phyloP scores from a whole-genome alignment of 2,329 filamentous ascomycete genomes.

The Apiospora aurea region DNA sequence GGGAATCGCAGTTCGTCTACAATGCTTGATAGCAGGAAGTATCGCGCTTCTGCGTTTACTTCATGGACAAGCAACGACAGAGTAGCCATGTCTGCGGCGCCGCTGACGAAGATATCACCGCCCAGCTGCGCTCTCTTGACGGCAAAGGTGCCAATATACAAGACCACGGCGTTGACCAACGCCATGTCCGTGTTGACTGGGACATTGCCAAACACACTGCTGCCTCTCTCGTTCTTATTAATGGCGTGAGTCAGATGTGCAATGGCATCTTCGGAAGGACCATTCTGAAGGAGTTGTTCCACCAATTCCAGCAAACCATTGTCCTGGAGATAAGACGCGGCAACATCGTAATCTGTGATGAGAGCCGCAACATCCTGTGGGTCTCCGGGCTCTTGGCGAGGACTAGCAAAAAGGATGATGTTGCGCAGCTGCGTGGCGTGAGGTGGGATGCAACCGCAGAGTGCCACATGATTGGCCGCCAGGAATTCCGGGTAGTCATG shows the following conservation, averaged over 20 bases:
- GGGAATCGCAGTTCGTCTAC: slow-evolving; percentile 92
- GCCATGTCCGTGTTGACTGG: slow-evolving; percentile 72
- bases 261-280: slow-evolving; percentile 74
- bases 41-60: slow-evolving; percentile 78
- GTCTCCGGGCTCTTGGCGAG: slow-evolving; percentile 77
- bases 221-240: slow-evolving; percentile 62
- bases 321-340: slow-evolving; percentile 62
- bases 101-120: slow-evolving; percentile 68
- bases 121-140: slow-evolving; percentile 67
- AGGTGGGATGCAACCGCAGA: slow-evolving; percentile 81
- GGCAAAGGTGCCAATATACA: slow-evolving; percentile 80
- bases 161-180: slow-evolving; percentile 82
- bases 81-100: slow-evolving; percentile 72
- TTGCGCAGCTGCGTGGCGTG: slow-evolving; percentile 90
- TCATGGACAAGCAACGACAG: slow-evolving; percentile 80
- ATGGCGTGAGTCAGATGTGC: slow-evolving; percentile 80
- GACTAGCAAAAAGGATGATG: slow-evolving; percentile 76
- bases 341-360: slow-evolving; percentile 70
- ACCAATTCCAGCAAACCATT: slow-evolving; percentile 66
- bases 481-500: slow-evolving; percentile 96
- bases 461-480: slow-evolving; percentile 81
- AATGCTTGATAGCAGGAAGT: slow-evolving; percentile 84
- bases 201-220: slow-evolving; percentile 71
- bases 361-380: slow-evolving; percentile 80
- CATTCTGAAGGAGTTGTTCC: slow-evolving; percentile 65